Base-by-base conservation (phyloP, 805 yeast species). In the Zygosaccharomyces bisporus region DNA sequence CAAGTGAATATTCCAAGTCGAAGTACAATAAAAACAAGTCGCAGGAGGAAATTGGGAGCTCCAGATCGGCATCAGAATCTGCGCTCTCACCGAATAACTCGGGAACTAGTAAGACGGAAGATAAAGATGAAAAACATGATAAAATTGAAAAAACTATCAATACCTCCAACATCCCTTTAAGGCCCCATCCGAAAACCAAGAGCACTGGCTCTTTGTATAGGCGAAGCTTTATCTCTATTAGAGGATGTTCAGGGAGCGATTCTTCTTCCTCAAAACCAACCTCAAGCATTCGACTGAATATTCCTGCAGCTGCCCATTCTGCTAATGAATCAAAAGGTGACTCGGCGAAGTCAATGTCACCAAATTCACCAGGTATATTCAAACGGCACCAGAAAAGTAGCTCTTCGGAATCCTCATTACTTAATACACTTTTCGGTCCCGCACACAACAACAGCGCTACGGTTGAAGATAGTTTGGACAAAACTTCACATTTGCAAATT, bases 331-430 rank as follows among this genome's bases (percentile, higher is more conserved):
- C 49, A 25, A 42, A 46, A 17, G 43, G 24, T 4, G 43, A 52
- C 2, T 38, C 53, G 3, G 41, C 41, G 16, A 52, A 54, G 34
- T 47, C 60, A 2, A 39, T 48, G 4, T 53, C 57, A 6, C 66
- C 62, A 8, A 39, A 43, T 25, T 63, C 69, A 1, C 67, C 66
- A 3, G 75, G 75, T 20, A 72, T 83, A 41, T 82, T 83, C 66
- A 70, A 84, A 51, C 75, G 81, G 49, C 87, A 81, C 54, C 73
- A 76, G 38, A 74, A 85, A 45, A 74, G 83, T n/a, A 76, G 74
- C 39, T 80, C 86, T 0, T 75, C 82, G 0, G 83, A 79, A 44
- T 71, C 79, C 1, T 72, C 80, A 0, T 44, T 71, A 1, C 61
- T 71, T 45, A 70, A 65, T 23, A 53, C 66, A 13, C 46, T 68